These are phyloP conservation scores for Tuber magnatum DNA, from an alignment of 495 filamentous ascomycete genomes.

Conservation along the genomic window DNA sequence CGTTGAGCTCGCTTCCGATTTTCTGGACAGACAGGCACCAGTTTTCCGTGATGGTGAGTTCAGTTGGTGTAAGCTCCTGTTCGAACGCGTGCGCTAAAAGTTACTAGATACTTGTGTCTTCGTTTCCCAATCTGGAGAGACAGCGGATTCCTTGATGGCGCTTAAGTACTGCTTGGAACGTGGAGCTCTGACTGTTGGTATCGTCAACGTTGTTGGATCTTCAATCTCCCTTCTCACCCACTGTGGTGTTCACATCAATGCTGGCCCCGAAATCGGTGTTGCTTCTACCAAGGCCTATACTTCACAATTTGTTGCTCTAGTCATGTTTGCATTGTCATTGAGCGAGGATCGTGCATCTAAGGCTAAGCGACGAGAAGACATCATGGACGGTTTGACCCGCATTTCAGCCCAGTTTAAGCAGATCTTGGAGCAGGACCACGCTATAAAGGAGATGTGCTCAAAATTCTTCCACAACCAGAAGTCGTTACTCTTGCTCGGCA, in stretches of 20 bases:
- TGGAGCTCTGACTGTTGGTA: slow-evolving; percentile 90
- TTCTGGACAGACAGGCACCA: slow-evolving; percentile 93
- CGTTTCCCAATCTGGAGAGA: slow-evolving; percentile 97
- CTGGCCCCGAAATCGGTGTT: slow-evolving; percentile 96
- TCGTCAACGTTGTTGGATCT: slow-evolving; percentile 96
- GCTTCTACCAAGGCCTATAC: slow-evolving; percentile 99
- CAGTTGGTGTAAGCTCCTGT: background rate
- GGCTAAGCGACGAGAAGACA: slow-evolving; percentile 84
- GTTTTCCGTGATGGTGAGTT: slow-evolving; percentile 74
- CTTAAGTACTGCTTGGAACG: slow-evolving; percentile 95
- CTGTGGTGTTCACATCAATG: slow-evolving; percentile 99
- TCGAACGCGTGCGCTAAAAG: background rate
- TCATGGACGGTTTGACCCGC: slow-evolving; percentile 83
- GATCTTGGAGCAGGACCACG: slow-evolving; percentile 79
- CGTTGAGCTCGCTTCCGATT: slow-evolving; percentile 94
- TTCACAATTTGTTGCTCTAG: slow-evolving; percentile 96
- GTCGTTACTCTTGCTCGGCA: slow-evolving; percentile 82
- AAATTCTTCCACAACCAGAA: slow-evolving; percentile 95
- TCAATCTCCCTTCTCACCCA: slow-evolving; percentile 97
- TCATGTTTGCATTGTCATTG: slow-evolving; percentile 96
- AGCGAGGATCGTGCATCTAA: slow-evolving; percentile 95
- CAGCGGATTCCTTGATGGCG: slow-evolving; percentile 95
- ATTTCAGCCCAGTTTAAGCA: slow-evolving; percentile 87
- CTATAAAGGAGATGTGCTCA: slow-evolving; percentile 85
- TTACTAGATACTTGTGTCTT: slow-evolving; percentile 86